phyloP scores from a whole-genome alignment of 2,329 filamentous ascomycete genomes.

The Verticillium longisporum region DNA sequence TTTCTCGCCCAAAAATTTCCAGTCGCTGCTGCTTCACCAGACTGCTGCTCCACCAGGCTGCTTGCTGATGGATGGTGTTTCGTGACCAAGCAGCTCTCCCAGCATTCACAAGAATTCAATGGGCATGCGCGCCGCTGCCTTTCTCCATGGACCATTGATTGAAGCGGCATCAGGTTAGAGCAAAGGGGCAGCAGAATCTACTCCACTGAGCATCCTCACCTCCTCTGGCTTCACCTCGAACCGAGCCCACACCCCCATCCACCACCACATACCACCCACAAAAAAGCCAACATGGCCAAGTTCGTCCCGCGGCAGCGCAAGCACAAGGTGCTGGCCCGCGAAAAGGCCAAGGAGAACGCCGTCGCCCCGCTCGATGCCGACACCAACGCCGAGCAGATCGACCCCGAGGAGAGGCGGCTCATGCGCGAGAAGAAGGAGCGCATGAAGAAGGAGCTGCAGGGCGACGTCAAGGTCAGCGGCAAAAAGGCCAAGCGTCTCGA shows the following conservation, averaged over 20 bases:
- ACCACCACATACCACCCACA: neutral
- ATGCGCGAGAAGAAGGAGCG: conserved; percentile 47
- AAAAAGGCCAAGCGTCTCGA: conserved; percentile 63
- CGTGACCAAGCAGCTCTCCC: neutral
- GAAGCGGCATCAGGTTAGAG: neutral
- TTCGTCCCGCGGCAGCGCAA: conserved; percentile 61
- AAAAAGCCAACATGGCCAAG: conserved; percentile 34
- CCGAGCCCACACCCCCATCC: neutral
- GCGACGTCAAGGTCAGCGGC: conserved; percentile 50
- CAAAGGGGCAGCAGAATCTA: neutral
- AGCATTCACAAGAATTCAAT: neutral
- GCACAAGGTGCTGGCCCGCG: conserved; percentile 61
- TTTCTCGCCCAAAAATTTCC: conserved; percentile 26
- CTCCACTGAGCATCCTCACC: neutral
- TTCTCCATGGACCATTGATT: neutral
- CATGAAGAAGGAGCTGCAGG: conserved; percentile 46
- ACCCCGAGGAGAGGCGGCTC: conserved; percentile 39
- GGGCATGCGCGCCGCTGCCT: neutral
- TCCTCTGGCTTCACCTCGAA: neutral
- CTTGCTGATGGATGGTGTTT: no score
- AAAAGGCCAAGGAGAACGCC: conserved; percentile 39
- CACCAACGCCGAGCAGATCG: conserved; percentile 47
- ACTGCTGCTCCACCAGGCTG: neutral
- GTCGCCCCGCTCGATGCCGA: conserved; percentile 34
- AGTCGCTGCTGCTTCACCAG: conserved; percentile 1